phyloP scores from a whole-genome alignment of 345 rosid species.

The Hibiscus trionum region DNA sequence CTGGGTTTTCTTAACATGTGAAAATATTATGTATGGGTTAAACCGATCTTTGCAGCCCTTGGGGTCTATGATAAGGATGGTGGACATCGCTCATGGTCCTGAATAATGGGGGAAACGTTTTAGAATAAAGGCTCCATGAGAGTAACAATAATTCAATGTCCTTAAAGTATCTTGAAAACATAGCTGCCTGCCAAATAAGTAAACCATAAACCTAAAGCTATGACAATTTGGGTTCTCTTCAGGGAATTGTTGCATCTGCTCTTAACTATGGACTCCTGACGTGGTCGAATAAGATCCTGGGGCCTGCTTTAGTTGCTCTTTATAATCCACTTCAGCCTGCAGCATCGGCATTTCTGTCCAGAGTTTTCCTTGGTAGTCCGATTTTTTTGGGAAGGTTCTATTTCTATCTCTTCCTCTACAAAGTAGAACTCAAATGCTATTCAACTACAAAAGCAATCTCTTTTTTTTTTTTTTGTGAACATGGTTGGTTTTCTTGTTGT shows the following conservation, averaged over 20 bases:
- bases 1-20: background rate
- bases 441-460: no score
- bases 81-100: background rate
- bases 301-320: constrained; percentile 91
- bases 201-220: background rate
- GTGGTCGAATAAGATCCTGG: constrained; percentile 93
- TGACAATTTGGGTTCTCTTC: constrained; percentile 7
- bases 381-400: constrained; percentile 69
- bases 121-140: background rate
- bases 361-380: constrained; percentile 87
- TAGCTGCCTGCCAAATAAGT: background rate
- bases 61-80: background rate
- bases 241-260: constrained; percentile 90
- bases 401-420: background rate
- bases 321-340: constrained; percentile 96
- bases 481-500: background rate
- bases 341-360: constrained; percentile 74
- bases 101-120: background rate
- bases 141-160: background rate
- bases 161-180: background rate
- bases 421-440: background rate
- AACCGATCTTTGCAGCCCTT: background rate
- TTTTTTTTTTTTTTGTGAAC: no score
- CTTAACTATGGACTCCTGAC: constrained; percentile 80
- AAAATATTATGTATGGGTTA: background rate